Evolutionary conservation across 371 early-diverging fungal genomes (phyloP).

Genomic region (Haplosporangium sp.): DNA sequence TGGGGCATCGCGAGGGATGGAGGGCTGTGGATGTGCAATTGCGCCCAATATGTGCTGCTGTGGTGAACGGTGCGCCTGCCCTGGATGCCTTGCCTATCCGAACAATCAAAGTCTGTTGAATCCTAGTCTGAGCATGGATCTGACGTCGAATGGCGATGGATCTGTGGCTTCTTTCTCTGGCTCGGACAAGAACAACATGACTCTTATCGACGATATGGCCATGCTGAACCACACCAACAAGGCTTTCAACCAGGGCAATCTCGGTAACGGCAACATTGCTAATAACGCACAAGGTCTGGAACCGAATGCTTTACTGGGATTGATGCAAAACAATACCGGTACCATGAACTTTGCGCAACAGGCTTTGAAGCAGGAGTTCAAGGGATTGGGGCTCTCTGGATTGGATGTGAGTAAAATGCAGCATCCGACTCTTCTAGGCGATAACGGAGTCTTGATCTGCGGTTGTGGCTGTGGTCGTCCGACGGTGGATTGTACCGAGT

Average conservation of each 20-base stretch:
- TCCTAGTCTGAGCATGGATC: slow-evolving; percentile 7
- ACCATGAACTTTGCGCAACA: slow-evolving; percentile 20
- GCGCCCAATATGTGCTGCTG: slow-evolving; percentile 53
- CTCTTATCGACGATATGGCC: not conserved
- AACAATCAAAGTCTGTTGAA: slow-evolving; percentile 31
- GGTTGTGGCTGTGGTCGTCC: slow-evolving; percentile 72
- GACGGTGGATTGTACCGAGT: slow-evolving; percentile 65
- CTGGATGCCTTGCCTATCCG: slow-evolving; percentile 53
- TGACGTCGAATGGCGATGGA: slow-evolving; percentile 8
- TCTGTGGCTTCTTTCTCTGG: slow-evolving; percentile 3
- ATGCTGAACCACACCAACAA: slow-evolving; percentile 8
- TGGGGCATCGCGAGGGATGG: slow-evolving; percentile 14
- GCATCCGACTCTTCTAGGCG: slow-evolving; percentile 54
- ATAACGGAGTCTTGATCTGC: slow-evolving; percentile 64
- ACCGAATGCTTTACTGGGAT: slow-evolving; percentile 25
- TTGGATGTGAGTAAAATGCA: slow-evolving; percentile 43
- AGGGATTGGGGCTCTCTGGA: slow-evolving; percentile 17
- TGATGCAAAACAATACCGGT: slow-evolving; percentile 17
- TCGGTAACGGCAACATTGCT: not conserved
- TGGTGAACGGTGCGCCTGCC: slow-evolving; percentile 52
- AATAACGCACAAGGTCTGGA: slow-evolving; percentile 21
- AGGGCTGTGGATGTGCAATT: slow-evolving; percentile 51
- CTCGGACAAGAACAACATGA: slow-evolving; percentile 13
- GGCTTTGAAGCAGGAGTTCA: slow-evolving; percentile 34
- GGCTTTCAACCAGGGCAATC: not conserved